A percentile compares a stretch with the other conserved stretches of the same genome.
phyloP scores from a whole-genome alignment of 306 rosid species.

The Quercus berberidifolia region DNA sequence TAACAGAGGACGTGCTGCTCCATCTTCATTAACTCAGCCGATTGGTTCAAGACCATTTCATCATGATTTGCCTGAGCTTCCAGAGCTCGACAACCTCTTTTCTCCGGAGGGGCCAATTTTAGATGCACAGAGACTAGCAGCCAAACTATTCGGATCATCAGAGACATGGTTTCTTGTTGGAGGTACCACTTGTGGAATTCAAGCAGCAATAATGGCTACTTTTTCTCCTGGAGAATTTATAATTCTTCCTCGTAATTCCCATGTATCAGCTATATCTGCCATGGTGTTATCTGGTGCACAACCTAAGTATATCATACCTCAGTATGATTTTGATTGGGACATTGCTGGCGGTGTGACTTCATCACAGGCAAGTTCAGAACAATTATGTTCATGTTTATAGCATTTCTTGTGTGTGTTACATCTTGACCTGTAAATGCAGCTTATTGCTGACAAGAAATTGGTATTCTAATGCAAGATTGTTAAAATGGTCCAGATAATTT shows the following conservation, averaged over 20 bases:
- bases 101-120: slow-evolving; percentile 73
- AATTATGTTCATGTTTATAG: not conserved
- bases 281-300: slow-evolving; percentile 78
- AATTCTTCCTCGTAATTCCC: slow-evolving; percentile 78
- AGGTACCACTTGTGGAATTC: slow-evolving; percentile 90
- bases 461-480: not conserved
- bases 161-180: slow-evolving; percentile 95
- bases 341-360: slow-evolving; percentile 62
- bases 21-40: slow-evolving; percentile 53
- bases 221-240: slow-evolving; percentile 70
- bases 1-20: slow-evolving; percentile 88
- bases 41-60: slow-evolving; percentile 62
- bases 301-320: slow-evolving; percentile 76
- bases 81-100: slow-evolving; percentile 79
- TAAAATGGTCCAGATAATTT: not conserved
- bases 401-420: not conserved
- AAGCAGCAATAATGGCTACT: slow-evolving; percentile 84
- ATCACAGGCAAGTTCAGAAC: slow-evolving; percentile 49
- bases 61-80: slow-evolving; percentile 81
- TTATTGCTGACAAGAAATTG: not conserved
- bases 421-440: not conserved
- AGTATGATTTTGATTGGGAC: slow-evolving; percentile 63
- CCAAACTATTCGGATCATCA: slow-evolving; percentile 68
- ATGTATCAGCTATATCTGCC: slow-evolving; percentile 72
- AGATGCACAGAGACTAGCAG: slow-evolving; percentile 77